Percentiles rank a stretch among this genome's conserved stretches.
These are phyloP conservation scores for Polytolypa hystricis DNA, from an alignment of 2,329 filamentous ascomycete species.

Conservation along the genomic window DNA sequence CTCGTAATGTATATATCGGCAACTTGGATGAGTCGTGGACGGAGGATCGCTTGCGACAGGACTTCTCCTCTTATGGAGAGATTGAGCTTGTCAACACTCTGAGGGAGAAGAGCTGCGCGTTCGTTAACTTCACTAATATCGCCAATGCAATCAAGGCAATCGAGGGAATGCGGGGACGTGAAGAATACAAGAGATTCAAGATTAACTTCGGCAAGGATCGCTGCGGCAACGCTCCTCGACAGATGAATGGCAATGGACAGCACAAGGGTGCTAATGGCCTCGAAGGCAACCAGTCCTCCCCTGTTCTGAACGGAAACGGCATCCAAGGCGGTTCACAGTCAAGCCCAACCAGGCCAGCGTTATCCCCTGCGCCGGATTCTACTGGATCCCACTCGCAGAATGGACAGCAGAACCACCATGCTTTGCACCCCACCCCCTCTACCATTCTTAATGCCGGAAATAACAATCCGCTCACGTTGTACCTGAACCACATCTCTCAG, in stretches of 20 bases:
- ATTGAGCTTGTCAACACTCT: slow-evolving; percentile 96
- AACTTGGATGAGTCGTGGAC: slow-evolving; percentile 97
- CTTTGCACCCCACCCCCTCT: slow-evolving; percentile 50
- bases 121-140: slow-evolving; percentile 99
- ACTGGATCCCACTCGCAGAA: slow-evolving; percentile 39
- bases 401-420: slow-evolving; percentile 47
- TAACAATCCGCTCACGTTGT: slow-evolving; percentile 87
- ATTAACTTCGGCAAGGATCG: slow-evolving; percentile 99
- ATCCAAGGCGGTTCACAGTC: slow-evolving; percentile 46
- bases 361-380: slow-evolving; percentile 44
- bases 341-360: slow-evolving; percentile 47
- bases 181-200: slow-evolving; percentile 98
- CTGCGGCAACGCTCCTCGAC: slow-evolving; percentile 89
- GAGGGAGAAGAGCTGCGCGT: slow-evolving; percentile 97
- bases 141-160: slow-evolving; percentile 99
- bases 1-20: slow-evolving; percentile 96
- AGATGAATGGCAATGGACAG: slow-evolving; percentile 56
- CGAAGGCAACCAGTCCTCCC: slow-evolving; percentile 45
- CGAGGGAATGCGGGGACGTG: slow-evolving; percentile 84
- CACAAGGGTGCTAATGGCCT: slow-evolving; percentile 52
- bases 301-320: slow-evolving; percentile 45
- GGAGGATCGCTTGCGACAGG: slow-evolving; percentile 86
- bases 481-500: slow-evolving; percentile 64
- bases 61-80: slow-evolving; percentile 95
- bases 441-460: slow-evolving; percentile 65